Evolutionary conservation across 306 rosid species (phyloP).

Genomic region (Abrus precatorius): DNA sequence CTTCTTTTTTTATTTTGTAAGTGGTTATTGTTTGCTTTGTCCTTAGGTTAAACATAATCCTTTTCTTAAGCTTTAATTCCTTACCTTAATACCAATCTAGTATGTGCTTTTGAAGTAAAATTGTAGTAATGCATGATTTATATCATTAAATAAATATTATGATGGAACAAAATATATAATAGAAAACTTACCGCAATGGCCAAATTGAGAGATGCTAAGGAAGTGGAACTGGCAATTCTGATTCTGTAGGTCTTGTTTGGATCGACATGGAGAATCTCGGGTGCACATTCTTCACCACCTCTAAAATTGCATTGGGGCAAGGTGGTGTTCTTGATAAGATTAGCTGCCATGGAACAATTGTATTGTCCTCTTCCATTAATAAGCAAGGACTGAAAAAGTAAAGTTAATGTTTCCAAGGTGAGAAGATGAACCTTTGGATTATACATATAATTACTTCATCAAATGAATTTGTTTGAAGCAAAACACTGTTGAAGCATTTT

Average conservation of each 20-base stretch:
- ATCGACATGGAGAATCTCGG: slow-evolving; percentile 55
- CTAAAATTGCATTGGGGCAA: slow-evolving; percentile 50
- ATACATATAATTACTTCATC: too few species aligned
- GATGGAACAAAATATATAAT: not conserved
- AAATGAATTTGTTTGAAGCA: too few species aligned
- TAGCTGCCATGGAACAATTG: slow-evolving; percentile 69
- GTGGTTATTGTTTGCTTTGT: too few species aligned
- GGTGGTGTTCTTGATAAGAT: slow-evolving; percentile 17
- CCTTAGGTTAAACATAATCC: too few species aligned
- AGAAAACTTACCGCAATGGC: slow-evolving; percentile 63
- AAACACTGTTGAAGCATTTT: too few species aligned
- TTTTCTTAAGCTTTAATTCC: too few species aligned
- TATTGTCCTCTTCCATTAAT: slow-evolving; percentile 80
- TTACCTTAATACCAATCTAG: too few species aligned
- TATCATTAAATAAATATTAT: too few species aligned
- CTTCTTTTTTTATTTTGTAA: too few species aligned
- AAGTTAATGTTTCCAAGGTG: not conserved
- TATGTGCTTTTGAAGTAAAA: too few species aligned
- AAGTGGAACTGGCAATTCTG: slow-evolving; percentile 76
- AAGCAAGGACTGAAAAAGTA: slow-evolving; percentile 56
- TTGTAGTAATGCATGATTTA: too few species aligned
- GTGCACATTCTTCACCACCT: slow-evolving; percentile 74
- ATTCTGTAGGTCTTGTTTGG: slow-evolving; percentile 74
- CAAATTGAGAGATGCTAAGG: slow-evolving; percentile 74
- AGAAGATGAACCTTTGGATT: too few species aligned